These are phyloP conservation scores for Elsinoe arachidis DNA, from an alignment of 2,329 filamentous ascomycete species.

Conservation along the genomic window DNA sequence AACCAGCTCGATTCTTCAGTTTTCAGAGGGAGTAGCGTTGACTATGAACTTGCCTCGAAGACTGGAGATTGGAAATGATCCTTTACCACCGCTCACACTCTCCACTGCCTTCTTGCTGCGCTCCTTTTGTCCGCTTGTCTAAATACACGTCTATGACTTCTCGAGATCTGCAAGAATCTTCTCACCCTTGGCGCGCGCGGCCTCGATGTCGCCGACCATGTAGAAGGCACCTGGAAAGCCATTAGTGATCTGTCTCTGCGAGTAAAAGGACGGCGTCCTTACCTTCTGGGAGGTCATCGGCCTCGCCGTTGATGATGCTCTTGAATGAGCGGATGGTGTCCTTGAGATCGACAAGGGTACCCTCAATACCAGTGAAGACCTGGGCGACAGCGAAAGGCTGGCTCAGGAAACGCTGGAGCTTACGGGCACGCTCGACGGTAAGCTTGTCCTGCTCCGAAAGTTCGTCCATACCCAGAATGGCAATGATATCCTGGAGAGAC, in stretches of 20 bases:
- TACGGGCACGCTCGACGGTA: slow-evolving; percentile 99
- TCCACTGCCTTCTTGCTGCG: slow-evolving; percentile 9
- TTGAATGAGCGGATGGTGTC: slow-evolving; percentile 97
- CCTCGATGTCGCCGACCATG: slow-evolving; percentile 96
- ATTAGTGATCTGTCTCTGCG: slow-evolving; percentile 1
- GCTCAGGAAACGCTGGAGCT: slow-evolving; percentile 99
- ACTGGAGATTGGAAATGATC: slow-evolving; percentile 3
- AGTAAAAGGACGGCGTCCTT: slow-evolving; percentile 31
- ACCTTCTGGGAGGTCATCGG: slow-evolving; percentile 90
- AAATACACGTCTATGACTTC: slow-evolving; percentile 20
- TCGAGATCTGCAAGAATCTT: slow-evolving; percentile 98
- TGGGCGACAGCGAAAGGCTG: slow-evolving; percentile 92
- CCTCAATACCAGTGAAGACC: slow-evolving; percentile 91
- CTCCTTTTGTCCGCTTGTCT: slow-evolving; percentile 2
- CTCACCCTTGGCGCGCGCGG: slow-evolving; percentile 92
- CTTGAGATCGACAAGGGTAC: slow-evolving; percentile 95
- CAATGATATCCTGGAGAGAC: slow-evolving; percentile 97
- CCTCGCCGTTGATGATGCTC: slow-evolving; percentile 89
- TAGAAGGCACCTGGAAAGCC: slow-evolving; percentile 60
- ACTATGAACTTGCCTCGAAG: slow-evolving; percentile 9
- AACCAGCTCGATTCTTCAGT: background rate
- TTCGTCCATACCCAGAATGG: slow-evolving; percentile 99
- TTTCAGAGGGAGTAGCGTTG: slow-evolving; percentile 6
- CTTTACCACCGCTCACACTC: background rate
- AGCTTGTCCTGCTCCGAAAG: slow-evolving; percentile 98